Evolutionary conservation across 1,284 basidiomycete species (phyloP), one percentile per base, ranked within the genome.

Genomic region (Boletus mariae): DNA sequence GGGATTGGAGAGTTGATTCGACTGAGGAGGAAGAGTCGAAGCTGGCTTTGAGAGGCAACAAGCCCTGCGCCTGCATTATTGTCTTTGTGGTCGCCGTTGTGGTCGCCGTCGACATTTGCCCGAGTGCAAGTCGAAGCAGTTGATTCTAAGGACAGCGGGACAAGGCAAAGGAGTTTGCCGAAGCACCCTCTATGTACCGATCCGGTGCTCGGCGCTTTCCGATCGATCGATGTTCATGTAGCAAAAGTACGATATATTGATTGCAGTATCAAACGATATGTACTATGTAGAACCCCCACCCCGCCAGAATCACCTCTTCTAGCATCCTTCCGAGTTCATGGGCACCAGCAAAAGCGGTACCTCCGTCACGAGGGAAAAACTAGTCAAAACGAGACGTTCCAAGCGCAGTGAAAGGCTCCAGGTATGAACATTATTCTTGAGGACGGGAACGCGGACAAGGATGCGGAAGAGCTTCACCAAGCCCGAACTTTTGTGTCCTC

Each of bases 391-490:
- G 68, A 75, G 70, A 66, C 65, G 60, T 56, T 58, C 61, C 59
- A 54, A 62, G 55, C 49, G 64, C 51, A 59, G 65, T 67, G 57
- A 61, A 65, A 52, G 66, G 61, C 68, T 60, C 72, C 64, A 66
- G 69, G 61, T 61, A 64, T 57, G 46, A 65, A 4, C 69, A 56
- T 84, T 63, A 60, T 40, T 90, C 78, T 89, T 76, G 88, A 79
- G 82, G 85, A 90, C 88, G 86, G 87, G 87, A 90, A 90, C 87
- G 87, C 87, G 87, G 85, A 81, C 87, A 80, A 82, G 86, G 82
- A 88, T 80, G 80, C 83, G 83, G 84, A 80, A 78, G 71, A 82
- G 80, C 80, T 84, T 74, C 68, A 72, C 84, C 87, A 66, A 79
- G 87, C 79, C 85, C 87, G 87, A 90, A 90, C 88, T 90, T 87